A percentile compares a stretch with the other conserved stretches of the same genome.
Conservation (phyloP, 2,329 filamentous ascomycete genomes). For the Neofusicoccum kwambonambiense region DNA sequence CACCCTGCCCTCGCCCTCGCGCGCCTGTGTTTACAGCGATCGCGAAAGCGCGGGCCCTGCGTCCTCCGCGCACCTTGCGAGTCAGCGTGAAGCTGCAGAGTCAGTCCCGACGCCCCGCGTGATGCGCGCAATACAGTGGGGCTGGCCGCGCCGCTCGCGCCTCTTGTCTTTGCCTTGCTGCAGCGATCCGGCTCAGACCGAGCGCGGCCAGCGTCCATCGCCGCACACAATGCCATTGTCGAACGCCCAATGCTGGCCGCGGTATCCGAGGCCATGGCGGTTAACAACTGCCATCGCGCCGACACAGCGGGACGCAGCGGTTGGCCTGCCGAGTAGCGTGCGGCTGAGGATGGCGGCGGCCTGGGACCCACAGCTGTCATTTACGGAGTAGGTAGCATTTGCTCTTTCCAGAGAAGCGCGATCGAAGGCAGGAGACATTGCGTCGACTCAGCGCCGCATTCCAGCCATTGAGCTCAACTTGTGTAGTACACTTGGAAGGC, state of each 20-base stretch:
- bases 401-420: not conserved
- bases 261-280: too few species aligned
- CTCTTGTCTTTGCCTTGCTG: not conserved
- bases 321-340: not conserved
- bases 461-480: too few species aligned
- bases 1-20: not conserved
- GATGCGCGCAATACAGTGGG: constrained; percentile 14
- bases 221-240: not conserved
- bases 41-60: not conserved
- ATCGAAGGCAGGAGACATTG: not conserved
- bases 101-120: constrained; percentile 9
- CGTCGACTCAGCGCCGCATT: too few species aligned
- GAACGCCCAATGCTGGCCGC: not conserved
- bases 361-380: not conserved
- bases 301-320: too few species aligned
- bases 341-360: not conserved
- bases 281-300: not conserved
- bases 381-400: not conserved
- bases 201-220: not conserved
- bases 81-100: constrained; percentile 9
- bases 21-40: not conserved
- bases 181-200: constrained; percentile 13
- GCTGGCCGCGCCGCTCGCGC: not conserved
- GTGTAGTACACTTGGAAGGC: too few species aligned
- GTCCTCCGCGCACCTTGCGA: not conserved